phyloP scores from a whole-genome alignment of 1,139 yeast species.

The Pichia sp. region DNA sequence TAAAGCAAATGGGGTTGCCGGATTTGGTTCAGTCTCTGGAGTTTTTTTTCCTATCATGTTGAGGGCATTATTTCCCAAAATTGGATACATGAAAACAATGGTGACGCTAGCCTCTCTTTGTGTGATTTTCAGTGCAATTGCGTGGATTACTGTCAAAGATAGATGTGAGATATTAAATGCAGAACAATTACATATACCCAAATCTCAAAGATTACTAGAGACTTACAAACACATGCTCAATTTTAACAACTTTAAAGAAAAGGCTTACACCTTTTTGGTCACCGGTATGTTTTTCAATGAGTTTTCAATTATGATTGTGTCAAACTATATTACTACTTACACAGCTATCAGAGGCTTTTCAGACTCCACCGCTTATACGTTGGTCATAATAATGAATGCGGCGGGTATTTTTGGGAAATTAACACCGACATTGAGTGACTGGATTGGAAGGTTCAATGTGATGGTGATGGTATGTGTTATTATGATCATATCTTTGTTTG shows the following conservation, averaged over 20 bases:
- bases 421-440: slow-evolving; percentile 42
- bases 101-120: slow-evolving; percentile 47
- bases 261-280: slow-evolving; percentile 27
- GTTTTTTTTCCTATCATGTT: slow-evolving; percentile 53
- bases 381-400: slow-evolving; percentile 40
- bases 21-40: slow-evolving; percentile 57
- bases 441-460: slow-evolving; percentile 44
- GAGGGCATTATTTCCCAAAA: slow-evolving; percentile 37
- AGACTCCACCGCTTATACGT: slow-evolving; percentile 34
- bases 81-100: slow-evolving; percentile 55
- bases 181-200: slow-evolving; percentile 4
- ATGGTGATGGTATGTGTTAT: slow-evolving; percentile 33
- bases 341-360: slow-evolving; percentile 36
- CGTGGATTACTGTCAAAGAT: slow-evolving; percentile 13
- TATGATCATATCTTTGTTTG: slow-evolving; percentile 27
- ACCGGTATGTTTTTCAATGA: slow-evolving; percentile 20
- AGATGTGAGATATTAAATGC: slow-evolving; percentile 23
- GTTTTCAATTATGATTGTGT: slow-evolving; percentile 19
- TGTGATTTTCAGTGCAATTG: slow-evolving; percentile 30
- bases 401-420: slow-evolving; percentile 44
- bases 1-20: slow-evolving; percentile 49
- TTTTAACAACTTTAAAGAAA: slow-evolving; percentile 35
- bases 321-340: slow-evolving; percentile 40
- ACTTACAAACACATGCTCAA: slow-evolving; percentile 33
- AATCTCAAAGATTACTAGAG: slow-evolving; percentile 26